Evolutionary conservation across 2,329 filamentous ascomycete genomes (phyloP).

Genomic region (Dactylellina parvicollis): DNA sequence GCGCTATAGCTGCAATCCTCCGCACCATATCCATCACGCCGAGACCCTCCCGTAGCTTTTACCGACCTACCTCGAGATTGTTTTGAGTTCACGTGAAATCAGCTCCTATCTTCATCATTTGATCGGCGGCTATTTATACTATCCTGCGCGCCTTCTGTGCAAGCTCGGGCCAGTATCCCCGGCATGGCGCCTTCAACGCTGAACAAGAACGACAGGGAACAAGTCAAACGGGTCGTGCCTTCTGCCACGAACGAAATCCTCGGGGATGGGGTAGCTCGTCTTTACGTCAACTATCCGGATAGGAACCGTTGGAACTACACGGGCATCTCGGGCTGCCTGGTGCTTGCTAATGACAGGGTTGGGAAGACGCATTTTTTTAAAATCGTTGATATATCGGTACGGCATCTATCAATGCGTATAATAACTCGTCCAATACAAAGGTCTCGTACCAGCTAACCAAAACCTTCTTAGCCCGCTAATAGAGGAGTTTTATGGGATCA

Average conservation of each 20-base stretch:
- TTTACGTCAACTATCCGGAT: slow-evolving; percentile 92
- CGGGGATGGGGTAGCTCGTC: slow-evolving; percentile 88
- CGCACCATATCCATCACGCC: too few relatives aligned
- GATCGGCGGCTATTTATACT: not conserved
- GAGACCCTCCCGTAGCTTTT: too few relatives aligned
- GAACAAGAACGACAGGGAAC: slow-evolving; percentile 93
- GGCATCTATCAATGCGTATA: slow-evolving; percentile 59
- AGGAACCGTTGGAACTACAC: slow-evolving; percentile 90
- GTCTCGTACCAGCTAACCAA: not conserved
- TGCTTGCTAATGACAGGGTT: slow-evolving; percentile 91
- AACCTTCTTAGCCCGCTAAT: slow-evolving; percentile 61
- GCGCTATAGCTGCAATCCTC: too few relatives aligned
- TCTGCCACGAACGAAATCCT: slow-evolving; percentile 98
- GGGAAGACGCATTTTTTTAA: slow-evolving; percentile 98
- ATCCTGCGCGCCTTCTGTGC: not conserved
- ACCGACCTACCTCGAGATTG: too few relatives aligned
- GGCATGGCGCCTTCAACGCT: slow-evolving; percentile 70
- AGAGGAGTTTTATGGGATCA: slow-evolving; percentile 95
- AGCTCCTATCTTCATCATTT: not conserved
- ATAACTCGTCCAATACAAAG: not conserved
- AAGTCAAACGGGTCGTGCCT: slow-evolving; percentile 90
- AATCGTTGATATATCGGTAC: slow-evolving; percentile 92
- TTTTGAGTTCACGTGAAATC: too few relatives aligned
- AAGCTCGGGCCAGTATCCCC: not conserved
- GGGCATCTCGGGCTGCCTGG: slow-evolving; percentile 87